These are phyloP conservation scores for Termitomyces sp. DNA, from an alignment of 768 basidiomycete species.

Conservation along the genomic window DNA sequence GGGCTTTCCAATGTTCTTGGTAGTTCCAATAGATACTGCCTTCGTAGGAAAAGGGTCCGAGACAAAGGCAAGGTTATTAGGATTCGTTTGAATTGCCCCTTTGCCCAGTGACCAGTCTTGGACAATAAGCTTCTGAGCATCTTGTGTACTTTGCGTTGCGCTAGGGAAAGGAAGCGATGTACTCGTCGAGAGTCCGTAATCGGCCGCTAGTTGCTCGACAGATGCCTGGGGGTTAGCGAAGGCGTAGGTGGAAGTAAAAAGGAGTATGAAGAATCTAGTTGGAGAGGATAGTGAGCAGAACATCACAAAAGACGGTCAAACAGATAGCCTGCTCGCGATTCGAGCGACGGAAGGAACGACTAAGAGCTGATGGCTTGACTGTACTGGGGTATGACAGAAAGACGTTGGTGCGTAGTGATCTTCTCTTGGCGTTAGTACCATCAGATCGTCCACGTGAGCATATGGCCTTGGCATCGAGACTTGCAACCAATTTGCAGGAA, in stretches of 20 bases:
- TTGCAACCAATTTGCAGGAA: neutral
- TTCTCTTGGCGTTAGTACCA: neutral
- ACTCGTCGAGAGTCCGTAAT: conserved; percentile 54
- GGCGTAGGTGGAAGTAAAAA: conserved; percentile 11
- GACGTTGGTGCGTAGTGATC: neutral
- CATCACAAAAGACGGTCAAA: neutral
- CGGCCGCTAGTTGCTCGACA: conserved; percentile 40
- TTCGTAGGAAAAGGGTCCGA: conserved; percentile 60
- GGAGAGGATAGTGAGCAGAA: conserved; percentile 14
- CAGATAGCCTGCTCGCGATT: neutral
- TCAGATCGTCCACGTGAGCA: neutral
- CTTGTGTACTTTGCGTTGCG: conserved; percentile 46
- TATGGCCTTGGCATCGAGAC: neutral
- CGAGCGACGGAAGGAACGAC: neutral
- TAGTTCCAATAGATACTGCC: conserved; percentile 28
- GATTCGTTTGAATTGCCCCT: conserved; percentile 57
- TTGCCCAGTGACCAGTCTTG: conserved; percentile 61
- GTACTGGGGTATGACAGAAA: neutral
- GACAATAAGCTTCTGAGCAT: conserved; percentile 49
- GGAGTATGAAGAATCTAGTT: conserved; percentile 13
- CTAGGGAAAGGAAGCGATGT: conserved; percentile 68
- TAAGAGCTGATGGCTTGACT: neutral
- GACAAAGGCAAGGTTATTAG: conserved; percentile 59
- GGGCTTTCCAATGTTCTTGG: conserved; percentile 30
- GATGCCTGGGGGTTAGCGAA: conserved; percentile 25